Evolutionary conservation across 2,329 filamentous ascomycete genomes (phyloP), one percentile per base, ranked within the genome.

Genomic region (Corinectria fuckeliana): DNA sequence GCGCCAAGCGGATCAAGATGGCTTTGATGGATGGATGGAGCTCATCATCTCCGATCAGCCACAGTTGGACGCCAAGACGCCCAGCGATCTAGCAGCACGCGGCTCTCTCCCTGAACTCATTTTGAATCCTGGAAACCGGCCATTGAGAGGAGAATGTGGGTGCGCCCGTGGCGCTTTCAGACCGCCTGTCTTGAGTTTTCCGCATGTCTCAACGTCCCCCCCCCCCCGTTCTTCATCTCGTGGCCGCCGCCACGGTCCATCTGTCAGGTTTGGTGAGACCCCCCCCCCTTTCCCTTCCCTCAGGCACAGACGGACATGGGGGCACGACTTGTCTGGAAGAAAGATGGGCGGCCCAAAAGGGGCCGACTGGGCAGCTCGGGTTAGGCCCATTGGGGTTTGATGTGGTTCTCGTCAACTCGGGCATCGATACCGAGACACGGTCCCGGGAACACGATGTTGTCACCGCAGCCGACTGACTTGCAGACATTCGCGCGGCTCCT

Each of bases 191-290:
- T 61, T 56, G 49, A 47, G 28, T 55, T 45, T n/a, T 42, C 55
- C 60, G 60, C 54, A 52, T 65, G 60, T 61, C 55, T 58, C 26
- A 57, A 52, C 5, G 16, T 38, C 39, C 54, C 49, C 42, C 60
- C 39, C 54, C 49, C 42, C 60, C 47, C 48, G 61, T 61, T 54
- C 55, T 67, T 62, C 55, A 58, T 60, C 45, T 57, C 49, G 39
- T 53, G 54, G 52, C 58, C 54, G 50, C 52, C 44, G 28, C 11
- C n/a, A 53, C 36, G 28, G 53, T 49, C 36, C 36, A 51, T 21
- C 42, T 56, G 25, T 45, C 50, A 38, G 16, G 25, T 58, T 23
- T 57, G 32, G 42, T 49, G 53, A 67, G 56, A 56, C 54, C 39
- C 36, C n/a, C n/a, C n/a, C n/a, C n/a, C n/a, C n/a, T n/a, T n/a